A percentile compares a stretch with the other conserved stretches of the same genome.
These are phyloP conservation scores for Inga laurina DNA, from an alignment of 306 rosid species.

Conservation along the genomic window DNA sequence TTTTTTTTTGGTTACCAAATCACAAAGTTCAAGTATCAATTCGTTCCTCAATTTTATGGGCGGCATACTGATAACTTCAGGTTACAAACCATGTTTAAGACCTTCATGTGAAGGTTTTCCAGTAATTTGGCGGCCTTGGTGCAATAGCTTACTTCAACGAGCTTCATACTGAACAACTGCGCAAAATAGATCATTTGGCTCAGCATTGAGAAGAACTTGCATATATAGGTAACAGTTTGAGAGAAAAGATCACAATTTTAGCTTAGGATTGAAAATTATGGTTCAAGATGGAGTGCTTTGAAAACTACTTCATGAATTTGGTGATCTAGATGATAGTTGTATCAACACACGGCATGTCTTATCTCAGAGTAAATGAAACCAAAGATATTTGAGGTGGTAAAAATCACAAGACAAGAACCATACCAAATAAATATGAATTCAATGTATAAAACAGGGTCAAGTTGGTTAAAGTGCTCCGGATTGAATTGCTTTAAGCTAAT, in stretches of 20 bases:
- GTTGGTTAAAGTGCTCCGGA: neutral
- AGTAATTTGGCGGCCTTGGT: neutral
- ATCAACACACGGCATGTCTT: neutral
- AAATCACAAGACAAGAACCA: neutral
- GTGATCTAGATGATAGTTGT: neutral
- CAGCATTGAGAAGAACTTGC: neutral
- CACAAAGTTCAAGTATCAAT: neutral
- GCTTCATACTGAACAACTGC: constrained; percentile 57
- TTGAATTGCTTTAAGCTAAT: neutral
- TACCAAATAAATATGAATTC: neutral
- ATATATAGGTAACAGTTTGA: neutral
- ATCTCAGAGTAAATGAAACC: neutral
- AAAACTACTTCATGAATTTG: neutral
- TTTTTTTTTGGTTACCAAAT: too few relatives aligned
- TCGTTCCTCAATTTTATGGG: neutral
- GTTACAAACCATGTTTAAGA: neutral
- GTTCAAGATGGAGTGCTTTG: neutral
- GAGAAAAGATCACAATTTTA: neutral
- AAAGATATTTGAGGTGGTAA: neutral
- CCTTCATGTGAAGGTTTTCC: neutral
- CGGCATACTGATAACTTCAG: neutral
- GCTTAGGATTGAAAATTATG: neutral
- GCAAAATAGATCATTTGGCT: neutral
- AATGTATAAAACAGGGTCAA: neutral
- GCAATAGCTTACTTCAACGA: constrained; percentile 31